These are phyloP conservation scores for Phoenix roebelenii DNA, from an alignment of 176 grass and related monocot genomes.

Conservation along the genomic window DNA sequence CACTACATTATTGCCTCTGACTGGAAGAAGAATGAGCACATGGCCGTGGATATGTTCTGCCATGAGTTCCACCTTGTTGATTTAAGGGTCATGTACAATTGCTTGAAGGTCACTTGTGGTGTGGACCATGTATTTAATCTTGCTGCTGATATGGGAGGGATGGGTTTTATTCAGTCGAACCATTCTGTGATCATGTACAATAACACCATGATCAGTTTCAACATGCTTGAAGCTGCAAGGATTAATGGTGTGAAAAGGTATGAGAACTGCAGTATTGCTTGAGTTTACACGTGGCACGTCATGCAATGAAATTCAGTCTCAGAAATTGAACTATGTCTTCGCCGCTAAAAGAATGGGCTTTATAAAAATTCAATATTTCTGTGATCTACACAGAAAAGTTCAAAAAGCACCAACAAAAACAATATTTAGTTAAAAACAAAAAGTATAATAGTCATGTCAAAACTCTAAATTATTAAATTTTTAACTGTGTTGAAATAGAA, in stretches of 20 bases:
- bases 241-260: slow-evolving; percentile 23
- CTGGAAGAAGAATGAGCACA: slow-evolving; percentile 97
- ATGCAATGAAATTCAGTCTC: no score
- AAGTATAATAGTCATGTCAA: no score
- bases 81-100: slow-evolving; percentile 84
- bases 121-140: slow-evolving; percentile 82
- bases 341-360: no score
- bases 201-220: slow-evolving; percentile 34
- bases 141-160: slow-evolving; percentile 88
- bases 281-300: no score
- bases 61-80: slow-evolving; percentile 87
- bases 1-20: slow-evolving; percentile 81
- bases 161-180: slow-evolving; percentile 89
- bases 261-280: no score
- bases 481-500: no score
- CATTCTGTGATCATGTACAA: slow-evolving; percentile 87
- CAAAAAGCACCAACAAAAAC: no score
- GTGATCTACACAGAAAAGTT: no score
- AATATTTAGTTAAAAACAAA: no score
- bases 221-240: slow-evolving; percentile 19
- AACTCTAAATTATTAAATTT: no score
- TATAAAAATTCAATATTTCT: no score
- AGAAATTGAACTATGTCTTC: no score
- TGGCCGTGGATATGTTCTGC: slow-evolving; percentile 88
- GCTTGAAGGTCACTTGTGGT: slow-evolving; percentile 54